Conservation (phyloP, 306 rosid genomes). For the Trifolium dubium region DNA sequence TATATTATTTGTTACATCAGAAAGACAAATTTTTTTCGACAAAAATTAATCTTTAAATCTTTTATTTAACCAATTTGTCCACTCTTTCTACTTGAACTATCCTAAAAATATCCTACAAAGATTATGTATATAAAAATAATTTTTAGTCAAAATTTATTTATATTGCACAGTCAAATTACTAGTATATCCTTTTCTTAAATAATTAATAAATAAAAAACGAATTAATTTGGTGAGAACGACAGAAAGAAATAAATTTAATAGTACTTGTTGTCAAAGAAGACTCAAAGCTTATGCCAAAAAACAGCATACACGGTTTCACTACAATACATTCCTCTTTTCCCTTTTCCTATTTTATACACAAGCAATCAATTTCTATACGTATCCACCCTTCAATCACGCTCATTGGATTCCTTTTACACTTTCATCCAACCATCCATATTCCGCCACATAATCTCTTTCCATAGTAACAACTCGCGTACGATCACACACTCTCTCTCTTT, state of each 20-base stretch:
- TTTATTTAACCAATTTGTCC: too few relatives aligned
- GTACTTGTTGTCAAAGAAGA: neutral
- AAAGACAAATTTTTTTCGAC: too few relatives aligned
- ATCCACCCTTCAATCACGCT: slow-evolving; percentile 19
- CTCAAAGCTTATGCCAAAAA: neutral
- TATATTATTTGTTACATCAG: too few relatives aligned
- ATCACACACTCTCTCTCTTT: slow-evolving; percentile 18
- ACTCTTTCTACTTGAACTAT: too few relatives aligned
- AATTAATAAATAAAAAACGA: neutral
- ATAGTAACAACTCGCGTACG: neutral
- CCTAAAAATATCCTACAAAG: too few relatives aligned
- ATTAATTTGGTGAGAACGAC: neutral
- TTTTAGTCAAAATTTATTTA: too few relatives aligned
- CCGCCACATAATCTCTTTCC: slow-evolving; percentile 25
- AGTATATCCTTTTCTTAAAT: too few relatives aligned
- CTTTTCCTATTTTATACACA: neutral
- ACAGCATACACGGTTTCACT: neutral
- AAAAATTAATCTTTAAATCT: too few relatives aligned
- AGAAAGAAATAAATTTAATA: neutral
- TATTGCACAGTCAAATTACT: too few relatives aligned
- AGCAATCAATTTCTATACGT: too few relatives aligned
- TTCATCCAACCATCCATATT: neutral
- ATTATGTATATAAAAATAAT: too few relatives aligned
- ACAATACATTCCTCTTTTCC: neutral
- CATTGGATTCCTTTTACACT: slow-evolving; percentile 13